These are phyloP conservation scores for Lipomyces lipofer DNA, from an alignment of 805 yeast genomes.

Conservation along the genomic window DNA sequence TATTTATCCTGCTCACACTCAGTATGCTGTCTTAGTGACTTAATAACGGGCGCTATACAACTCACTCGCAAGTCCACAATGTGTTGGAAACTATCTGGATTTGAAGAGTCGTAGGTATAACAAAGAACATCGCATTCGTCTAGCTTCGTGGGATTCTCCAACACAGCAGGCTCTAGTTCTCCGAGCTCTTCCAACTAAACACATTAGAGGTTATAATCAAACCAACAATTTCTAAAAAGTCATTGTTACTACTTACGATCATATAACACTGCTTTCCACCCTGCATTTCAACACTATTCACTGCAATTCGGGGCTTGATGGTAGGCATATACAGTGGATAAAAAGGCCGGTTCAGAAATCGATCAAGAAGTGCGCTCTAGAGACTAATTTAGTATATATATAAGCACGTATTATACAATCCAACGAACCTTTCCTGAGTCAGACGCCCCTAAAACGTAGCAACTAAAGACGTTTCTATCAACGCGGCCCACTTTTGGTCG, in stretches of 20 bases:
- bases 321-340: slow-evolving; percentile 78
- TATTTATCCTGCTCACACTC: slow-evolving; percentile 51
- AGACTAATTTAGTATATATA: background rate
- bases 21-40: no score
- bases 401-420: background rate
- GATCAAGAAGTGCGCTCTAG: slow-evolving; percentile 69
- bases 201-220: background rate
- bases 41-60: no score
- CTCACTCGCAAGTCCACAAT: slow-evolving; percentile 64
- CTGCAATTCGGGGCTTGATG: slow-evolving; percentile 75
- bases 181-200: slow-evolving; percentile 74
- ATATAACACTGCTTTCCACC: slow-evolving; percentile 96
- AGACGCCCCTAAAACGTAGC: slow-evolving; percentile 82
- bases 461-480: slow-evolving; percentile 90
- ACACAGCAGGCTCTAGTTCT: slow-evolving; percentile 76
- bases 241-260: slow-evolving; percentile 43
- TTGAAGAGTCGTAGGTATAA: slow-evolving; percentile 88
- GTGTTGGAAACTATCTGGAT: slow-evolving; percentile 90
- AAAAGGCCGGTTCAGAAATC: slow-evolving; percentile 73
- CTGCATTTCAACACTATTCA: slow-evolving; percentile 85
- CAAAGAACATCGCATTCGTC: slow-evolving; percentile 91
- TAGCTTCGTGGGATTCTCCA: slow-evolving; percentile 66
- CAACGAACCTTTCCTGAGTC: slow-evolving; percentile 70
- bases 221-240: no score
- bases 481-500: slow-evolving; percentile 61